Evolutionary conservation across 202 grass and related monocot genomes (phyloP), one percentile per base, ranked within the genome.

Genomic region (Sporobolus alterniflorus): DNA sequence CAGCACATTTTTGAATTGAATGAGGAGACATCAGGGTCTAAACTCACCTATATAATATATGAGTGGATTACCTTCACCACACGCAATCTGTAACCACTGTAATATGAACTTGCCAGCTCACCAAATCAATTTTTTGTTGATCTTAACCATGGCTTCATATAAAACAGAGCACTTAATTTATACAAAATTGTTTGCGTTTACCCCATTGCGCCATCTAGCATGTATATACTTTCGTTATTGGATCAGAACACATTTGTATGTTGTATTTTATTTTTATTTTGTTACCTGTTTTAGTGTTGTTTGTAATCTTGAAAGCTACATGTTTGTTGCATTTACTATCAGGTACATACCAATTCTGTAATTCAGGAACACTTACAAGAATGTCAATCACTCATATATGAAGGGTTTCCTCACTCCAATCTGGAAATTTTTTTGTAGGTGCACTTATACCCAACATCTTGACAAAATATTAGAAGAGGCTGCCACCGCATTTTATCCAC

Each of bases 251-350:
- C 34, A 56, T 64, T 52, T 30, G 2, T 1, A 9, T 24, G 14
- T 69, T 60, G 30, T 2, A 4, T 46, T 79, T 42, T 40, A n/a
- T n/a, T n/a, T n/a, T n/a, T n/a, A 16, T 63, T 5, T 18, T 77
- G 16, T 55, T 32, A 49, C 3, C 52, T 12, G 16, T 67, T 63
- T 66, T 69, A 30, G 39, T 49, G 26, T 50, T 82, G 25, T 39
- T 64, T 33, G 54, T 56, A 52, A 71, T 49, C 34, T 75, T 72
- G 56, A 66, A 69, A 78, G 69, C 50, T 25, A 26, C 46, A 44
- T 98, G 44, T 90, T 90, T 73, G 95, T 98, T 86, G 92, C 90
- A 84, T 98, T 98, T 44, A 93, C 90, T 76, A 94, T 98, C 39
- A 98, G 88, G 95, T 98, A 92, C 59, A 55, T 56, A 70, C 56